A percentile compares a stretch with the other conserved stretches of the same genome.
These are phyloP conservation scores for Adansonia rubrostipa DNA, from an alignment of 441 rosid genomes.

Conservation along the genomic window DNA sequence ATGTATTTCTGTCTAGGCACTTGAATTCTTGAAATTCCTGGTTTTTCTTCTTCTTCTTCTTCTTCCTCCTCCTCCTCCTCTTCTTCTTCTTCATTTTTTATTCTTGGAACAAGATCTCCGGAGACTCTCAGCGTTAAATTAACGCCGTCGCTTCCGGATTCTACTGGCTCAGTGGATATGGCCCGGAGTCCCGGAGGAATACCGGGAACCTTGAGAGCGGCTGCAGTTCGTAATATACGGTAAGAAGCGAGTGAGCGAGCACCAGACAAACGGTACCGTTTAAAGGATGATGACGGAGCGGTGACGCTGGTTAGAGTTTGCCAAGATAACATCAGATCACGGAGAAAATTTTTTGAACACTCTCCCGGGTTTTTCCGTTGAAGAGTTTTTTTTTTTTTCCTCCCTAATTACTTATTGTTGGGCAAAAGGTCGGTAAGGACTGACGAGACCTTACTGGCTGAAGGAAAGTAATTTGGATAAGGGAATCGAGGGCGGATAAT, in stretches of 20 bases:
- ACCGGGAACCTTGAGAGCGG: slow-evolving; percentile 24
- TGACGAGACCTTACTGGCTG: neutral
- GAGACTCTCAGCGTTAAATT: slow-evolving; percentile 9
- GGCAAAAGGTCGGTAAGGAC: neutral
- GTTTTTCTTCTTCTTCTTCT: slow-evolving; percentile 41
- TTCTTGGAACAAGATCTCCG: slow-evolving; percentile 22
- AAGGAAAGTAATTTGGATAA: slow-evolving; percentile 33
- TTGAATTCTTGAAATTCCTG: slow-evolving; percentile 63
- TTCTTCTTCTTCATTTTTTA: slow-evolving; percentile 34
- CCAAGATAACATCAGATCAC: slow-evolving; percentile 43
- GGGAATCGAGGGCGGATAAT: slow-evolving; percentile 4
- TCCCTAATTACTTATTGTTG: no score
- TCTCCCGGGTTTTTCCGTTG: slow-evolving; percentile 3
- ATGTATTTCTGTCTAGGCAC: slow-evolving; percentile 84
- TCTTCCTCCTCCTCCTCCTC: slow-evolving; percentile 40
- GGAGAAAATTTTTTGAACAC: neutral
- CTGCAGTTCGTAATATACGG: slow-evolving; percentile 20
- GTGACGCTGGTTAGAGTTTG: slow-evolving; percentile 45
- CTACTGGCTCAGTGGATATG: slow-evolving; percentile 37
- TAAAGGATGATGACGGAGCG: slow-evolving; percentile 36
- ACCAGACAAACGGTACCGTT: neutral
- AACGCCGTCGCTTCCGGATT: slow-evolving; percentile 32
- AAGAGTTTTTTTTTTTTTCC: neutral
- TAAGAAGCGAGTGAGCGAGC: slow-evolving; percentile 23
- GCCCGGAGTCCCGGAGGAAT: slow-evolving; percentile 40